Evolutionary conservation across 2,329 filamentous ascomycete species (phyloP).

Genomic region (Apiospora malaysiana): DNA sequence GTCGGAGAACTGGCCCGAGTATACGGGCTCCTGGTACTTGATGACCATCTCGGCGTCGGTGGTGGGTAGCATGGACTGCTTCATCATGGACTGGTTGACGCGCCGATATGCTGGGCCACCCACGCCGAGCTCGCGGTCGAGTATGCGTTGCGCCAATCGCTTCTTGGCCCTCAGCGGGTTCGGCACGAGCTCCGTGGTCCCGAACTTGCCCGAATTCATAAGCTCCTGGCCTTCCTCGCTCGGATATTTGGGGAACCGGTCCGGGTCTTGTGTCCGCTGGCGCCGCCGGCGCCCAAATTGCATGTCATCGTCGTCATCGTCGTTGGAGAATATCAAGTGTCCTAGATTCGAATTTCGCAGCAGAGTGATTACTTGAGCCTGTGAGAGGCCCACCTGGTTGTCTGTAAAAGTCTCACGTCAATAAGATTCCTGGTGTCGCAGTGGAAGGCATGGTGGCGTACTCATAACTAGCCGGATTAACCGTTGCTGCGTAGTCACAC

Average conservation of each 20-base stretch:
- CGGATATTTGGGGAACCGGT: constrained; percentile 81
- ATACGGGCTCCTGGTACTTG: constrained; percentile 84
- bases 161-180: constrained; percentile 58
- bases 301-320: constrained; percentile 42
- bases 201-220: constrained; percentile 85
- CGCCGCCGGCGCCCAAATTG: constrained; percentile 52
- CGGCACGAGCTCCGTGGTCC: constrained; percentile 58
- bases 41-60: constrained; percentile 84
- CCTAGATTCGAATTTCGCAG: constrained; percentile 47
- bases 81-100: constrained; percentile 69
- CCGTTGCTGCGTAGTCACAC: constrained; percentile 29
- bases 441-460: constrained; percentile 28
- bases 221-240: constrained; percentile 77
- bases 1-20: constrained; percentile 95
- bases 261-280: constrained; percentile 50
- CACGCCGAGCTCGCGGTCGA: constrained; percentile 83
- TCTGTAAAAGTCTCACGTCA: constrained; percentile 37
- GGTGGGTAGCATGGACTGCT: constrained; percentile 76
- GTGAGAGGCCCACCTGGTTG: constrained; percentile 33
- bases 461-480: constrained; percentile 39
- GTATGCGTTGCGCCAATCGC: constrained; percentile 71
- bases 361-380: constrained; percentile 49
- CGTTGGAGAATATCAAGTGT: constrained; percentile 43
- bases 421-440: constrained; percentile 32
- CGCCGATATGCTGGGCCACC: constrained; percentile 64